These are phyloP conservation scores for Collybiopsis confluens DNA, from an alignment of 768 basidiomycete genomes.

Conservation along the genomic window DNA sequence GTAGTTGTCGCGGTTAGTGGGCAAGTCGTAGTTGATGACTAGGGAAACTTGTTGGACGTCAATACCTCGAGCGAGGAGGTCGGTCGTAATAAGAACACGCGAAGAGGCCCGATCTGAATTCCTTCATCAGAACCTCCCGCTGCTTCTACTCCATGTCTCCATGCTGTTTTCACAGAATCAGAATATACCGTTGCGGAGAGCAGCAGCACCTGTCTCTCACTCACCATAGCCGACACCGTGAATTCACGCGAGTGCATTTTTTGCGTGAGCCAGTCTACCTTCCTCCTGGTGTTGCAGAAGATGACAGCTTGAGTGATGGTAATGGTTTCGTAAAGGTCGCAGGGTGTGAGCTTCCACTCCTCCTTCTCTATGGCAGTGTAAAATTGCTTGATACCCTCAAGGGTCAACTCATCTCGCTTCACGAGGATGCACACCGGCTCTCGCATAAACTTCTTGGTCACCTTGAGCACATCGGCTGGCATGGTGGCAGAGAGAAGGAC, in stretches of 20 bases:
- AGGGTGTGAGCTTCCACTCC: slow-evolving; percentile 82
- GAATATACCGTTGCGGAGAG: not conserved
- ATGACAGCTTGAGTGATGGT: too few species aligned
- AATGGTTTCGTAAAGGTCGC: slow-evolving; percentile 77
- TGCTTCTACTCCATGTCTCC: slow-evolving; percentile 81
- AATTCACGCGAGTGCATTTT: slow-evolving; percentile 77
- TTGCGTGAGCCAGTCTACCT: slow-evolving; percentile 83
- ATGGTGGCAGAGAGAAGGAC: slow-evolving; percentile 82
- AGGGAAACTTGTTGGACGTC: slow-evolving; percentile 77
- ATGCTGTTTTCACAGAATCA: slow-evolving; percentile 42
- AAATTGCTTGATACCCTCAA: too few species aligned
- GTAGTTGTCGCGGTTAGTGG: too few species aligned
- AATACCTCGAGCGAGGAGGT: slow-evolving; percentile 75
- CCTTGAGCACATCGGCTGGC: slow-evolving; percentile 74
- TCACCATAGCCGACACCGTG: slow-evolving; percentile 73
- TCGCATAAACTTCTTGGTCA: slow-evolving; percentile 84
- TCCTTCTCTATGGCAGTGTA: slow-evolving; percentile 84
- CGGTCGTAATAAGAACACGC: slow-evolving; percentile 79
- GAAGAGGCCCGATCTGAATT: slow-evolving; percentile 82
- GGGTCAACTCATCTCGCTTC: slow-evolving; percentile 77
- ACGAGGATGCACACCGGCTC: slow-evolving; percentile 76
- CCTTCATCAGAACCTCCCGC: slow-evolving; percentile 80
- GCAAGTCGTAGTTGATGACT: slow-evolving; percentile 69
- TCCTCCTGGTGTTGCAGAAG: slow-evolving; percentile 81
- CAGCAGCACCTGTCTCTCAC: slow-evolving; percentile 15